Evolutionary conservation across 2,329 filamentous ascomycete genomes (phyloP), one percentile per base, ranked within the genome.

Genomic region (Seiridium unicorne): DNA sequence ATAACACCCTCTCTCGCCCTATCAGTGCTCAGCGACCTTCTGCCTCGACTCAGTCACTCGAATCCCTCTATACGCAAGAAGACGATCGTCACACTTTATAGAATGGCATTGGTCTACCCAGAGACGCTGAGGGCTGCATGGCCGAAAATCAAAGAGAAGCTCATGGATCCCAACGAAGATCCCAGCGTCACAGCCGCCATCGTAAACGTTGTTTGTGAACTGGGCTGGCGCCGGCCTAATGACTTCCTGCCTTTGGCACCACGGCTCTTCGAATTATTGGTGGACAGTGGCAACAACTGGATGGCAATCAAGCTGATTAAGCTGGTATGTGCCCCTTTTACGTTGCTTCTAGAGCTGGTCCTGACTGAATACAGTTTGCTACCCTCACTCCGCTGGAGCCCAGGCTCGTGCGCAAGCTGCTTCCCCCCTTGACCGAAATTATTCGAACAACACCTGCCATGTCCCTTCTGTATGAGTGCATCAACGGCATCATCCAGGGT

Each of bases 261-360:
- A 7, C 84, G 95, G 61, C 77, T 99, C 34, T 99, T 98, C 69
- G 93, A 97, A 71, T 82, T 99, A 18, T 80, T 99, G 34, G 93
- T 97, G 10, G 90, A 96, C 62, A 89, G 93, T 59, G 90, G 90
- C 44, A 98, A 99, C 76, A 99, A 99, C 75, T 99, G 95, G 95
- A 98, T 99, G 94, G 93, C 93, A 61, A 99, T 99, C 73, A 99
- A 99, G 74, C 86, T 99, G 63, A 98, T 99, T 74, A 99, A 99
- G 77, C 84, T 99, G 64, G 92, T 94, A 74, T 66, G 85, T 9
- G 7, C 6, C 18, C 13, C 42, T 35, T 66, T 73, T 31, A 2
- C 11, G 5, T 18, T 10, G n/a, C 42, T 51, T 9, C 34, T 31
- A 6, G 44, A 63, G 8, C 26, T 46, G 5, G 44, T 44, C 34